A percentile compares a stretch with the other conserved stretches of the same genome.
Conservation (phyloP, 768 basidiomycete species). For the Xanthoconium stramineum region DNA sequence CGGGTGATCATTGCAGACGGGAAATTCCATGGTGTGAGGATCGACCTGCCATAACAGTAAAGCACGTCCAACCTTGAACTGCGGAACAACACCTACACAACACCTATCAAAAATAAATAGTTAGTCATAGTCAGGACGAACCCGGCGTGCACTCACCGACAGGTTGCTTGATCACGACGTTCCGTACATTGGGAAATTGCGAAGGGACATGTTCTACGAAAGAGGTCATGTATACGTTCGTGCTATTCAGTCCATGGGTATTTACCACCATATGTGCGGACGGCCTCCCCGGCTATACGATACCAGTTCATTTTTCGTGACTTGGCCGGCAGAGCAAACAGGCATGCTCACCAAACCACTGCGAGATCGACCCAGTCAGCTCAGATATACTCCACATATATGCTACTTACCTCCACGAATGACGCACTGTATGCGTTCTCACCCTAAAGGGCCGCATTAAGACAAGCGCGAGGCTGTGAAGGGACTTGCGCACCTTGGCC, state of each 20-base stretch:
- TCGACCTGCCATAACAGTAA: conserved; percentile 47
- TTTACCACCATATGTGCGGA: conserved; percentile 86
- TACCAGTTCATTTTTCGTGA: background rate
- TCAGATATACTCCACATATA: background rate
- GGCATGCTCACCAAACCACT: conserved; percentile 74
- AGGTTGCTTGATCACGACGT: conserved; percentile 92
- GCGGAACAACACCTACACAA: conserved; percentile 38
- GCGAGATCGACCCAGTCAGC: conserved; percentile 5
- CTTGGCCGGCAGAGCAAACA: background rate
- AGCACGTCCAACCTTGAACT: background rate
- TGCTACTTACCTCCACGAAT: conserved; percentile 65
- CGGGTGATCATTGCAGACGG: conserved; percentile 93
- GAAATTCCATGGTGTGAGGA: conserved; percentile 90
- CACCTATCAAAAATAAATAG: conserved; percentile 31
- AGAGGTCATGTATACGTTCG: background rate
- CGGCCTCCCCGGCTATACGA: conserved; percentile 79
- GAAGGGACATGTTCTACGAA: conserved; percentile 78
- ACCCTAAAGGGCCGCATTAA: conserved; percentile 40
- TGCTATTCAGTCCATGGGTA: background rate
- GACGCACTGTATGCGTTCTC: conserved; percentile 86
- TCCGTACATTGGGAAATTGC: conserved; percentile 62
- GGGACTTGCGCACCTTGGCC: conserved; percentile 53
- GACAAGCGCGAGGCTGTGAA: background rate
- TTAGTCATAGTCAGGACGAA: conserved; percentile 34
- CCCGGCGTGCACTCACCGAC: conserved; percentile 52